A percentile compares a stretch with the other conserved stretches of the same genome.
phyloP scores from a whole-genome alignment of 1,284 basidiomycete genomes.

The Pyrrhoderma lamaoense region DNA sequence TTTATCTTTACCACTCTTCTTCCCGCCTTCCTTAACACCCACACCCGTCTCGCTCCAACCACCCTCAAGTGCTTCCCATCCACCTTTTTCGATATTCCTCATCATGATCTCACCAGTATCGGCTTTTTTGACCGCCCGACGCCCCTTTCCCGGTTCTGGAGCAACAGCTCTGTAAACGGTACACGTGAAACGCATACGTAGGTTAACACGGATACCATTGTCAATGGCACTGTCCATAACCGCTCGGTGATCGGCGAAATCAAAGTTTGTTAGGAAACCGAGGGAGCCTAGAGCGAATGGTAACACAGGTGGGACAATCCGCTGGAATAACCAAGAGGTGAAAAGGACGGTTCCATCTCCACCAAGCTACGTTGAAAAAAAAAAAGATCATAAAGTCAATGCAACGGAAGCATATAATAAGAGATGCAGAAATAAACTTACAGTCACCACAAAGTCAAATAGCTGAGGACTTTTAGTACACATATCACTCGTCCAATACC shows the following conservation, averaged over 20 bases:
- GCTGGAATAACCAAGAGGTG: constrained; percentile 99
- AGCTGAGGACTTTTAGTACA: constrained; percentile 87
- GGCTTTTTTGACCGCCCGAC: constrained; percentile 84
- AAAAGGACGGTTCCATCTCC: constrained; percentile 98
- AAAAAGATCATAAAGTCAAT: not conserved
- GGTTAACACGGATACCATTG: constrained; percentile 91
- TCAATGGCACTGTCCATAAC: constrained; percentile 91
- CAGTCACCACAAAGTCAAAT: constrained; percentile 97
- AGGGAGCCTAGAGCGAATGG: constrained; percentile 98
- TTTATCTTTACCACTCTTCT: constrained; percentile 67
- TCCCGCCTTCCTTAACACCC: constrained; percentile 23
- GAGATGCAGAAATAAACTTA: constrained; percentile 34
- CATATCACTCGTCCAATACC: constrained; percentile 98
- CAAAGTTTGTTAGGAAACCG: constrained; percentile 97
- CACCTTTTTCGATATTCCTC: constrained; percentile 79
- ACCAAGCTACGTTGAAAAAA: constrained; percentile 66
- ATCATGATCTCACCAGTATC: constrained; percentile 94
- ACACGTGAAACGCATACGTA: constrained; percentile 98
- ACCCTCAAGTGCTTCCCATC: constrained; percentile 92
- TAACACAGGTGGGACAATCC: constrained; percentile 94
- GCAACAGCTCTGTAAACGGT: constrained; percentile 91
- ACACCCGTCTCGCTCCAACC: constrained; percentile 44
- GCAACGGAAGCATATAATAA: constrained; percentile 4
- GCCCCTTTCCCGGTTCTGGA: constrained; percentile 57
- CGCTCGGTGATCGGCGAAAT: constrained; percentile 81